These are phyloP conservation scores for Beta vulgaris DNA, from an alignment of 148 eudicot genomes.

Conservation along the genomic window DNA sequence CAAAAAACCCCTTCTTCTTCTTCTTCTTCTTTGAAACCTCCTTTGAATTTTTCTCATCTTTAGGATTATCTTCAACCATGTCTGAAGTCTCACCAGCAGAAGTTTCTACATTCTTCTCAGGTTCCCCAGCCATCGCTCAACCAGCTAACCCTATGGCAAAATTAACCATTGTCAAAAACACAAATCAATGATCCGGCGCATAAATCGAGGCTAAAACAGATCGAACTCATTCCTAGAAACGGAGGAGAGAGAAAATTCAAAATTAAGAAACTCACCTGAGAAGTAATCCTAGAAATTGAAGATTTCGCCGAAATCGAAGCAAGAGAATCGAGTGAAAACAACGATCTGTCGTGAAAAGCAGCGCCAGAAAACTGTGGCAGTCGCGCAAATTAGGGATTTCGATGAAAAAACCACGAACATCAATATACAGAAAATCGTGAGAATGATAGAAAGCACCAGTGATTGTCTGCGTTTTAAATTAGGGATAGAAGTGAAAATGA, in stretches of 20 bases:
- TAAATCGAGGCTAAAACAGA: slow-evolving; percentile 4
- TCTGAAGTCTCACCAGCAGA: slow-evolving; percentile 30
- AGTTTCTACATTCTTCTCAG: slow-evolving; percentile 37
- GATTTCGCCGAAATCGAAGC: slow-evolving; percentile 17
- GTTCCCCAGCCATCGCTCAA: slow-evolving; percentile 64
- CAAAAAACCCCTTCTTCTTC: slow-evolving; percentile 56
- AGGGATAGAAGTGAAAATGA: neutral
- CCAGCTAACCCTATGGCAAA: slow-evolving; percentile 1
- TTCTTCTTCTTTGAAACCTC: slow-evolving; percentile 40
- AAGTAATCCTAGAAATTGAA: neutral
- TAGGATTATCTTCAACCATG: slow-evolving; percentile 26
- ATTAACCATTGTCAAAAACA: neutral
- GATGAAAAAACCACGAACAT: neutral
- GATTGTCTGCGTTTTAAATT: neutral
- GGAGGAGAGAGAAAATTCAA: neutral
- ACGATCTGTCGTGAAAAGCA: slow-evolving; percentile 31
- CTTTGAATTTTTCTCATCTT: slow-evolving; percentile 28
- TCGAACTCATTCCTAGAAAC: too few species aligned
- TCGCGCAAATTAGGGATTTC: neutral
- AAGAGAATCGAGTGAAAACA: neutral
- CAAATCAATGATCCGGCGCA: neutral
- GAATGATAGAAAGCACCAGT: neutral
- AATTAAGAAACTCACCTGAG: slow-evolving; percentile 16
- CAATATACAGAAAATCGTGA: neutral
- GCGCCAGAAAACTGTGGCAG: slow-evolving; percentile 15